phyloP scores from a whole-genome alignment of 257 asterid species.

The Parsonsia alboflavescens region DNA sequence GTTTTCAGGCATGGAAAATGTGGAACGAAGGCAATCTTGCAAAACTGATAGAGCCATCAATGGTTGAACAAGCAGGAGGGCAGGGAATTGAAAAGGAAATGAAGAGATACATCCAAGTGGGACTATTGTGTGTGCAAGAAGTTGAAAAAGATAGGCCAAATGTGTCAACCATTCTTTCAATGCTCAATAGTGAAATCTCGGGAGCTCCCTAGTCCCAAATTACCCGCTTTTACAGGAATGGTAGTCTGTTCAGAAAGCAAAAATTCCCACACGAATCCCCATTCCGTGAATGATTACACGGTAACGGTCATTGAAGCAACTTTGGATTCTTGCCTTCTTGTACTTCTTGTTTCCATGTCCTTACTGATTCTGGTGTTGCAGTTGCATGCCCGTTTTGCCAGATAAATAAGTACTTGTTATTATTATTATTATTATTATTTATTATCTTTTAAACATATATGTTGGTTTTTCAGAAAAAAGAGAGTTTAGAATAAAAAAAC shows the following conservation, averaged over 20 bases:
- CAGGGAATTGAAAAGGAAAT: constrained; percentile 25
- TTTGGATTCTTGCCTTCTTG: no score
- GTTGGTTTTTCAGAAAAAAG: no score
- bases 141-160: constrained; percentile 50
- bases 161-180: constrained; percentile 38
- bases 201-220: constrained; percentile 46
- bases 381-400: no score
- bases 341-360: no score
- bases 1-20: constrained; percentile 48
- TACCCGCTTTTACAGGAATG: constrained; percentile 28
- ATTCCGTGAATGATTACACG: constrained; percentile 32
- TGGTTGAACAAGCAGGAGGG: constrained; percentile 9
- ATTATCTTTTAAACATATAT: no score
- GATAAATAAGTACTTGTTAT: no score
- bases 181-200: constrained; percentile 43
- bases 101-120: constrained; percentile 52
- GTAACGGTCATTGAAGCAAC: constrained; percentile 40
- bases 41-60: constrained; percentile 32
- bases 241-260: constrained; percentile 22
- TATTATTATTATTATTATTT: no score
- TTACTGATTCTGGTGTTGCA: no score
- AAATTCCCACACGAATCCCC: constrained; percentile 27
- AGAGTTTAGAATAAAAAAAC: no score
- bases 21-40: constrained; percentile 38
- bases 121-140: constrained; percentile 67